Base-by-base conservation (phyloP, 2,329 filamentous ascomycete genomes). In the Bimuria novae-zelandiae region DNA sequence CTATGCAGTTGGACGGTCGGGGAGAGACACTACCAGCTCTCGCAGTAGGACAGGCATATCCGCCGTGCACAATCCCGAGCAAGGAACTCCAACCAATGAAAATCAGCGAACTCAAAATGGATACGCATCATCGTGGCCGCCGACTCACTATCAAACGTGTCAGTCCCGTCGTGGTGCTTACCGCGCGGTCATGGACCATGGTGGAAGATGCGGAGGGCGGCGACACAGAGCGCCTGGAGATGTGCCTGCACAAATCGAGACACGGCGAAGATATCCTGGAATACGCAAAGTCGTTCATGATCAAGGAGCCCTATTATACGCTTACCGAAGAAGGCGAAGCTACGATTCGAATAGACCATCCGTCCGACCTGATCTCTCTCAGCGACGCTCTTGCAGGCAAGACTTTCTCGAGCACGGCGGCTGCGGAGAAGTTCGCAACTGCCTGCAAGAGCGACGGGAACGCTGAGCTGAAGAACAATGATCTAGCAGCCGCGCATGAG, bases 251-350 rank as follows among this genome's bases (percentile, higher is more conserved):
- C 37, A 68, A 65, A 43, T 52, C 59, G 11, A 56, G 60, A 17
- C 59, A 73, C 3, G 62, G 63, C 0, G 56, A 72, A 3, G 63
- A 77, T 5, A 59, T 76, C 0, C 45, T 83, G 3, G 52, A 60
- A 0, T 48, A 67, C 4, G 68, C 70, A 1, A 68, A 64, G 11
- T 60, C 77, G 0, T 70, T 76, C 10, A 60, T 84, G 23, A 47
- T 85, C 23, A 85, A 84, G 53, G 82, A 85, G 49, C 81, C 82
- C 0, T 85, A 78, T 56, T 76, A 84, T 54, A 82, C 79, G 51
- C 41, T 65, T 0, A 71, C 72, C 4, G 65, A 66, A 0, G 65
- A 79, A 19, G 76, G 76, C 0, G 49, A 68, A 1, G 79, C 79
- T 60, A 75, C 69, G 0, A 29, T 85, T 19, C 74, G 80, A 2